These are phyloP conservation scores for Starmerella floricola DNA, from an alignment of 805 yeast genomes.

Conservation along the genomic window DNA sequence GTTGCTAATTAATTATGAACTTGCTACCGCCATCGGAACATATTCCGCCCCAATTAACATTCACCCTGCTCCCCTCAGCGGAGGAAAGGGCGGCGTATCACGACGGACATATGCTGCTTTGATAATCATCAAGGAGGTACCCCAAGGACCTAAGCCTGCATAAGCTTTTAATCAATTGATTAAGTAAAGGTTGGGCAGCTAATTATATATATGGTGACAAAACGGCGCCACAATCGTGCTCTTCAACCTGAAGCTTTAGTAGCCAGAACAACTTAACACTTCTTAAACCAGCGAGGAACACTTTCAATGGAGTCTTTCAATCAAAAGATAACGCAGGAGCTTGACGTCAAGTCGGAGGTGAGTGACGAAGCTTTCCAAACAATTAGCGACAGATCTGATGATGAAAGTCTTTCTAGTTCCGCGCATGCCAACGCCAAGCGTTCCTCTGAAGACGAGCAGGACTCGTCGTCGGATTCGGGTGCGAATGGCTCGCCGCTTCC, in stretches of 20 bases:
- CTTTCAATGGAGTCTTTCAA: slow-evolving; percentile 15
- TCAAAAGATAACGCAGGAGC: slow-evolving; percentile 16
- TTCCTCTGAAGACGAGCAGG: slow-evolving; percentile 13
- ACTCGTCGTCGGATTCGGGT: slow-evolving; percentile 7
- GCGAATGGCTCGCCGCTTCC: slow-evolving; percentile 41
- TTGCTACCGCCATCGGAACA: too few relatives aligned
- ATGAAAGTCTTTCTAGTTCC: slow-evolving; percentile 15
- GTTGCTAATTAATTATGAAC: too few relatives aligned
- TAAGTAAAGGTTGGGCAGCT: not conserved
- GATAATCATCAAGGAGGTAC: slow-evolving; percentile 1
- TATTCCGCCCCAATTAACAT: too few relatives aligned
- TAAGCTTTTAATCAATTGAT: slow-evolving; percentile 1
- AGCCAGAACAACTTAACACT: not conserved
- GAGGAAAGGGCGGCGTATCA: not conserved
- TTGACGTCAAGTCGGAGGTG: slow-evolving; percentile 21
- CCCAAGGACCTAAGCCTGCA: slow-evolving; percentile 1
- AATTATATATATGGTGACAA: not conserved
- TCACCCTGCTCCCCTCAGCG: not conserved
- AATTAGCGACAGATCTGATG: slow-evolving; percentile 12
- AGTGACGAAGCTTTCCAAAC: slow-evolving; percentile 10
- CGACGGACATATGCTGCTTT: not conserved
- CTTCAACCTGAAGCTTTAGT: too few relatives aligned
- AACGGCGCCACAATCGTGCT: too few relatives aligned
- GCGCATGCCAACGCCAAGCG: slow-evolving; percentile 4
- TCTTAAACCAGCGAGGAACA: slow-evolving; percentile 1